Base-by-base conservation (phyloP, 495 filamentous ascomycete genomes). In the Hypoxylon lienhwacheense region DNA sequence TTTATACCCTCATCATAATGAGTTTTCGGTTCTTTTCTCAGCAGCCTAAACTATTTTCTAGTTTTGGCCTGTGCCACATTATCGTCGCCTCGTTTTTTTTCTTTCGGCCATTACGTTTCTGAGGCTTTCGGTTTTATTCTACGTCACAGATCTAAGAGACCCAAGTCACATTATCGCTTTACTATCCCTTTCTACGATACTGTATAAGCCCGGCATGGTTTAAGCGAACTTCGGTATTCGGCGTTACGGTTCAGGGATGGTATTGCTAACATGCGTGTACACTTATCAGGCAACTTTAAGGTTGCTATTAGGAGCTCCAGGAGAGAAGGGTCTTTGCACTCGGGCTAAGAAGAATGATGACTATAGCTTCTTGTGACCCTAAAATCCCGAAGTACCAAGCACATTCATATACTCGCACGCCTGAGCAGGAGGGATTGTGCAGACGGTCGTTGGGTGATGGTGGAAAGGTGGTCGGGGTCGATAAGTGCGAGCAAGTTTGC, bases 151-250 rank as follows among this genome's bases (percentile, higher is more conserved):
- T 28, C 21, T 43, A 35, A 15, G 43, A 26, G 7, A 43, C 1
- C 5, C 37, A 52, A 39, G 24, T 42, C 5, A 25, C 51, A 46
- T 42, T 20, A n/a, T 10, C 25, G 26, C 21, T 46, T 12, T 40
- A 36, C 34, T 32, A n/a, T 33, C 29, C 25, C 5, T n/a, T 17
- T 39, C 17, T 4, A 15, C 19, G 22, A 21, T 40, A 40, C 16
- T 16, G 11, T 14, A 26, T 37, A 37, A 37, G 17, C 35, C 10
- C 19, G 35, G 19, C n/a, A 12, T 21, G 10, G 19, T 37, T 21
- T 20, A 20, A n/a, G 2, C 35, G 10, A 20, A 25, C 40, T 40
- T 29, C 5, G 46, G 16, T 21, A 4, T 40, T 12, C 6, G 46
- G 34, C 24, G 35, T 40, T 49, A 16, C 15, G 24, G 24, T 40